Evolutionary conservation across 805 yeast genomes (phyloP).

Genomic region (Kuraishia ogatae): DNA sequence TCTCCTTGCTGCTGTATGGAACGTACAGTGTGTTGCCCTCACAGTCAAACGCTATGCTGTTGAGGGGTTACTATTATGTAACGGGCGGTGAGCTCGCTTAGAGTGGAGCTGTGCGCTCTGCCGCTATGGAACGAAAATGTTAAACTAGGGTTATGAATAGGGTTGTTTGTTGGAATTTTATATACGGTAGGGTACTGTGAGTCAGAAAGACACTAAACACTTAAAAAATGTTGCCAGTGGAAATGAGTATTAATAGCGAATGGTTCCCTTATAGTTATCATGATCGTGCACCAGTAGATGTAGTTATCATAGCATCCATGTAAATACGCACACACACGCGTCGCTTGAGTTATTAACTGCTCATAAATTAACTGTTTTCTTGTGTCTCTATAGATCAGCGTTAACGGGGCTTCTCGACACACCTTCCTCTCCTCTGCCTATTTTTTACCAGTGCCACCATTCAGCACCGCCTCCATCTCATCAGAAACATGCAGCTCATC

Average conservation of each 20-base stretch:
- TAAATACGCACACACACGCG: no score
- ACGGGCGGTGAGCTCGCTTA: not conserved
- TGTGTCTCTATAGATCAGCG: no score
- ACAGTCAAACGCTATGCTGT: not conserved
- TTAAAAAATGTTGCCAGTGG: no score
- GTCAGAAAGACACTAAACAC: not conserved
- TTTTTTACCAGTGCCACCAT: not conserved
- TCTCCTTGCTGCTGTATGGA: conserved; percentile 5
- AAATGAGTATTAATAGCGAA: no score
- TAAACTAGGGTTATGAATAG: not conserved
- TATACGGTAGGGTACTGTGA: not conserved
- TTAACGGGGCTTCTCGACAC: no score
- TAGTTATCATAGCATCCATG: no score
- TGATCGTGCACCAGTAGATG: no score
- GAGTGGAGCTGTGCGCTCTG: not conserved
- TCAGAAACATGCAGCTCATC: not conserved
- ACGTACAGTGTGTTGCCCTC: conserved; percentile 2
- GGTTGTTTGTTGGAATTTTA: not conserved
- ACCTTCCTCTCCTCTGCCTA: not conserved
- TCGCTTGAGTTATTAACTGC: no score
- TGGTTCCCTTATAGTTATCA: no score
- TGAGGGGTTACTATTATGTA: not conserved
- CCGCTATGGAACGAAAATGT: not conserved
- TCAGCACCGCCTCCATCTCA: not conserved
- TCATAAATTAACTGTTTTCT: no score